These are phyloP conservation scores for Cladophialophora carrionii DNA, from an alignment of 2,329 filamentous ascomycete species.

Conservation along the genomic window DNA sequence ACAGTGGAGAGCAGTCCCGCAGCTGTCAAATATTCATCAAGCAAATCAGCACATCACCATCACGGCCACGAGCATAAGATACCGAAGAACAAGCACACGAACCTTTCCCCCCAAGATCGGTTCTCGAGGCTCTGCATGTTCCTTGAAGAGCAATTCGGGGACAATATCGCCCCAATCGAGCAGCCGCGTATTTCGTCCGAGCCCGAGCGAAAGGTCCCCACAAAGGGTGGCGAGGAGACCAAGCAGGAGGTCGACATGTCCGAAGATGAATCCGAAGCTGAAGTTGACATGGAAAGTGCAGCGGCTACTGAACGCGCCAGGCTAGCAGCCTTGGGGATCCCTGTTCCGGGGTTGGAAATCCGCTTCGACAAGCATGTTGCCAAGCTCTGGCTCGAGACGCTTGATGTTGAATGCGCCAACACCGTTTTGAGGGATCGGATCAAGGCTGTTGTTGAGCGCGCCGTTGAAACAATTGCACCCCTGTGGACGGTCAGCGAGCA, in stretches of 20 bases:
- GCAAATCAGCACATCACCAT: conserved; percentile 62
- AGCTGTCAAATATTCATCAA: conserved; percentile 71
- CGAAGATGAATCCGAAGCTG: conserved; percentile 47
- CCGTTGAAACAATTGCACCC: conserved; percentile 81
- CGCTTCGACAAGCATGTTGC: conserved; percentile 85
- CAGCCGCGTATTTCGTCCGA: conserved; percentile 56
- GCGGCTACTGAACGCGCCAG: conserved; percentile 72
- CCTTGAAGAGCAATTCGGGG: conserved; percentile 94
- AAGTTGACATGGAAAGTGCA: conserved; percentile 57
- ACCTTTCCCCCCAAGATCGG: conserved; percentile 72
- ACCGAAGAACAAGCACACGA: conserved; percentile 70
- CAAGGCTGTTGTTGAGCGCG: conserved; percentile 84
- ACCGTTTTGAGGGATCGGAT: conserved; percentile 81
- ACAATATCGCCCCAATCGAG: conserved; percentile 77
- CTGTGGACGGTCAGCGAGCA: conserved; percentile 52
- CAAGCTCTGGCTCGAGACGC: conserved; percentile 85
- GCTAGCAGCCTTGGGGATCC: conserved; percentile 81
- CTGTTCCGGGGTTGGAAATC: conserved; percentile 85
- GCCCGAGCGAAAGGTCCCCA: conserved; percentile 41
- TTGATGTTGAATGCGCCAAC: conserved; percentile 85
- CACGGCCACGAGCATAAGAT: conserved; percentile 43
- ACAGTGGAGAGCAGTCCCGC: conserved; percentile 93
- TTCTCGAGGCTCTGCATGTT: conserved; percentile 90
- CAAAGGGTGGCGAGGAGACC: neutral
- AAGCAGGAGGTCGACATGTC: conserved; percentile 20